These are phyloP conservation scores for Mercurialis annua DNA, from an alignment of 345 rosid species.

Conservation along the genomic window DNA sequence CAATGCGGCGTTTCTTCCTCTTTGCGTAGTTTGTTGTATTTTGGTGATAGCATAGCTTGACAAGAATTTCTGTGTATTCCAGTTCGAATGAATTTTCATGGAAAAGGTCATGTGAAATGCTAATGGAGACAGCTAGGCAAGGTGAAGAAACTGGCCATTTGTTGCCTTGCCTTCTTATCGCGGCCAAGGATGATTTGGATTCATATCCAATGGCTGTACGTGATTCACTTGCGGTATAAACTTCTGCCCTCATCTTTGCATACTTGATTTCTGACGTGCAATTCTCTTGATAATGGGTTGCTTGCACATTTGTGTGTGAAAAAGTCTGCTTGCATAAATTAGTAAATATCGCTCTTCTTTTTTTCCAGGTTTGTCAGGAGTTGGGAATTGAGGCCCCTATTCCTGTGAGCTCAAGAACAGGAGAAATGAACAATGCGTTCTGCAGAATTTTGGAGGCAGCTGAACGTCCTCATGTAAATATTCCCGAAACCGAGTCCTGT, in stretches of 20 bases:
- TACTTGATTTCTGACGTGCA: neutral
- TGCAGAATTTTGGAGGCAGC: conserved; percentile 54
- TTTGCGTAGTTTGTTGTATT: neutral
- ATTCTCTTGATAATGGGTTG: neutral
- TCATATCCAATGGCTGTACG: conserved; percentile 57
- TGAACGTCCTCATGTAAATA: conserved; percentile 63
- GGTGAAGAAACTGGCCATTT: conserved; percentile 66
- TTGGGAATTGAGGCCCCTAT: conserved; percentile 66
- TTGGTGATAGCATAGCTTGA: conserved; percentile 16
- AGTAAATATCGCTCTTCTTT: neutral
- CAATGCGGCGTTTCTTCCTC: neutral
- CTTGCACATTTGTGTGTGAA: neutral
- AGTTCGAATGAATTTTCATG: conserved; percentile 75
- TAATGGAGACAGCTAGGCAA: conserved; percentile 59
- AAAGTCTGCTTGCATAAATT: neutral
- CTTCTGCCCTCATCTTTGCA: conserved; percentile 13
- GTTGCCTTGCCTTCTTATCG: conserved; percentile 67
- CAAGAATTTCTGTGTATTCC: conserved; percentile 25
- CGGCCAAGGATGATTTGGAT: conserved; percentile 74
- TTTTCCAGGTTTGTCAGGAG: conserved; percentile 57
- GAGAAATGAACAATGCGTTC: conserved; percentile 49
- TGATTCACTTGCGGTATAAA: conserved; percentile 50
- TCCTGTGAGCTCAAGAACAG: conserved; percentile 47
- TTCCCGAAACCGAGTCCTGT: conserved; percentile 71
- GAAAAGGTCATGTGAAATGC: conserved; percentile 66